These are phyloP conservation scores for Coccomyxa sp. DNA, from an alignment of 139 green algal genomes.

Conservation along the genomic window DNA sequence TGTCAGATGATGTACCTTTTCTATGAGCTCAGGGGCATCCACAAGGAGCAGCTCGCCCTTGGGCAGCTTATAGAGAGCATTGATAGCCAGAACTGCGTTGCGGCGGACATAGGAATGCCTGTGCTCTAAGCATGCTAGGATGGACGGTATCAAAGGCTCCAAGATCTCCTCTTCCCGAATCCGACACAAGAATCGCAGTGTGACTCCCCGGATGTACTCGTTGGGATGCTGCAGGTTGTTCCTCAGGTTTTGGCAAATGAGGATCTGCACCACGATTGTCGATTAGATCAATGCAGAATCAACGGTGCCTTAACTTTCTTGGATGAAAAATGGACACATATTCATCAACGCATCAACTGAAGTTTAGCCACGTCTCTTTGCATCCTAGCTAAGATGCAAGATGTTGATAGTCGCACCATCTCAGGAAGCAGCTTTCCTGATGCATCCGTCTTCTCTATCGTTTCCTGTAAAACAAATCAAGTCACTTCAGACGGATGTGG, in stretches of 20 bases:
- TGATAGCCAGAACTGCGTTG: conserved; percentile 94
- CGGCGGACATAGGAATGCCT: conserved; percentile 83
- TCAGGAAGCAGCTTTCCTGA: conserved; percentile 95
- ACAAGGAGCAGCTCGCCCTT: conserved; percentile 88
- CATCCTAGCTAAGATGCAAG: too few species aligned
- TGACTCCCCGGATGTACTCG: conserved; percentile 96
- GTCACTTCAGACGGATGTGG: too few species aligned
- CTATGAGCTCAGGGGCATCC: conserved; percentile 92
- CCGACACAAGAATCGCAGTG: conserved; percentile 94
- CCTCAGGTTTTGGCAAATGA: conserved; percentile 99
- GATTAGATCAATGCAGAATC: too few species aligned
- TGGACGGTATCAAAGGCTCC: conserved; percentile 92
- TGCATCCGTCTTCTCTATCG: conserved; percentile 96
- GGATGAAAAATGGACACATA: too few species aligned
- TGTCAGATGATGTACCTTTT: conserved; percentile 56
- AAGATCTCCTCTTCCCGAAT: conserved; percentile 96
- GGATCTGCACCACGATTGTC: conserved; percentile 64
- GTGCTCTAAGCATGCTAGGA: conserved; percentile 89
- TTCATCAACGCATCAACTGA: too few species aligned
- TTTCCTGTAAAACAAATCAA: conserved; percentile 68
- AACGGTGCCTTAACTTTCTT: too few species aligned
- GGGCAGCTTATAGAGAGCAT: conserved; percentile 88
- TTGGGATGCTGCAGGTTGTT: conserved; percentile 99
- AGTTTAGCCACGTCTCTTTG: background rate
- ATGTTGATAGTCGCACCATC: conserved; percentile 68